Base-by-base conservation (phyloP, 768 basidiomycete genomes). In the Postia placenta region DNA sequence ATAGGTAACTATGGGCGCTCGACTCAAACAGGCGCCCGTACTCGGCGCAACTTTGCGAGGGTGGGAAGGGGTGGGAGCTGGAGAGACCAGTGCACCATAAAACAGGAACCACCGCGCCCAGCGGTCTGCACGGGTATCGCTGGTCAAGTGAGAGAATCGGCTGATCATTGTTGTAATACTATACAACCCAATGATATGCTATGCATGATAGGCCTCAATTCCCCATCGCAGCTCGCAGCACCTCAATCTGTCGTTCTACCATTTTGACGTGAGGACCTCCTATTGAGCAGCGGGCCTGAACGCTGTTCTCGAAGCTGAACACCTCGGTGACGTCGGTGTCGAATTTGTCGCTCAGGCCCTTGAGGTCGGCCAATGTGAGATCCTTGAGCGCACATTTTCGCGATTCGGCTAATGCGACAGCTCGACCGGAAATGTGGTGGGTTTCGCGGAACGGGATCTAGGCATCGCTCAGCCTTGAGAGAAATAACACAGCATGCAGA, bases 371-470 rank as follows among this genome's bases (percentile, higher is more conserved):
- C 43, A 93, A 72, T 1, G 82, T 75, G 52, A 99, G 76, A 44
- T 88, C 81, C 54, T 90, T 83, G 36, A 99, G 74, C 59, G 90
- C 87, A 58, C 87, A 85, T 51, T 78, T 75, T 27, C 81, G 79
- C 37, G 83, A 72, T 66, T 99, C 96, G 0, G 95, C 95, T 33
- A 97, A 75, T 1, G 95, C 93, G 40, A 99, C 95, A 17, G 95
- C 93, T 12, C 92, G 85, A 3, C 96, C 96, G 3, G 96, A 97
- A 57, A 99, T 83, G 65, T 99, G 96, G 64, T 99, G 96, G 1
- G 96, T 99, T 68, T 97, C 92, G 38, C 96, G 85, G 81, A 99
- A 98, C 6, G 96, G 96, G 37, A 93, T 89, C 94, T 96, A 58
- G 20, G 26, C 19, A 38, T 23, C 33, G 44, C 45, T 45, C 11